These are phyloP conservation scores for Alnus rubra DNA, from an alignment of 306 rosid genomes.

Conservation along the genomic window DNA sequence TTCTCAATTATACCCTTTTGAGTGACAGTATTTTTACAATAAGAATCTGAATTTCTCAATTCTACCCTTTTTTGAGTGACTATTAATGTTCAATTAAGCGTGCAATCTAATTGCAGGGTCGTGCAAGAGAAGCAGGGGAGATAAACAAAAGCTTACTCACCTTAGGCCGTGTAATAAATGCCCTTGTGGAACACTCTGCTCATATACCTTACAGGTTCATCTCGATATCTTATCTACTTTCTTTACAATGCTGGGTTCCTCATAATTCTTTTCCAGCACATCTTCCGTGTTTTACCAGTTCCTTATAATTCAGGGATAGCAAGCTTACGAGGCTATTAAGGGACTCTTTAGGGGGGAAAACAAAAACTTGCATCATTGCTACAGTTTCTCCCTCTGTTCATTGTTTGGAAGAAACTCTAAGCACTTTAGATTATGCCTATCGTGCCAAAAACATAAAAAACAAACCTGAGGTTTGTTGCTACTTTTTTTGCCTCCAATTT, in stretches of 20 bases:
- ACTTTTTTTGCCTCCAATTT: constrained; percentile 15
- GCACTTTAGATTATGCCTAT: constrained; percentile 90
- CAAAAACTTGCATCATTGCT: constrained; percentile 96
- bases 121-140: constrained; percentile 99
- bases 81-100: constrained; percentile 11
- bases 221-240: constrained; percentile 9
- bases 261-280: constrained; percentile 15
- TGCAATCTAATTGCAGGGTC: constrained; percentile 55
- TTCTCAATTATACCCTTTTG: constrained; percentile 6
- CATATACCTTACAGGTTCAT: constrained; percentile 91
- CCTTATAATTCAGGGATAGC: constrained; percentile 68
- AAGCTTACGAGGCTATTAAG: constrained; percentile 91
- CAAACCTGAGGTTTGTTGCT: constrained; percentile 82
- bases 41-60: constrained; percentile 7
- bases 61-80: neutral
- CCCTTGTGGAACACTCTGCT: constrained; percentile 88
- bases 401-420: constrained; percentile 88
- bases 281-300: constrained; percentile 22
- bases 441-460: constrained; percentile 94
- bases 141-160: constrained; percentile 98
- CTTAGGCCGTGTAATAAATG: constrained; percentile 93
- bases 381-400: constrained; percentile 82
- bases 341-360: constrained; percentile 96
- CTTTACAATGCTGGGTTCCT: neutral
- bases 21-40: neutral